Conservation (phyloP, 164 flowering plant species). For the Aristolochia fimbriata region DNA sequence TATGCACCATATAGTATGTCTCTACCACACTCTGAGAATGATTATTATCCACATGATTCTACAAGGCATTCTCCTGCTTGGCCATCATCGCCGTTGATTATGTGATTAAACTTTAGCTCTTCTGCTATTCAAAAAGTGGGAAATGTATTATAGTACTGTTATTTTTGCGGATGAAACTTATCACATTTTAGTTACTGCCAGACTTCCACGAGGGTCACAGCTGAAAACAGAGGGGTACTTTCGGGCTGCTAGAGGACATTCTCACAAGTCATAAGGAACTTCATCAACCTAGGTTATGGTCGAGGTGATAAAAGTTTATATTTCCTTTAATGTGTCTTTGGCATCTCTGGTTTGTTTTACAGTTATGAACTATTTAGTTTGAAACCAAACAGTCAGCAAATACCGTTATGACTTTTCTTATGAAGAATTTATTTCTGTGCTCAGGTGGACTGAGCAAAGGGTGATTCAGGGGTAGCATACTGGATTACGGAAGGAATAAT, state of each 20-base stretch:
- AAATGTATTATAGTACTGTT: too few relatives aligned
- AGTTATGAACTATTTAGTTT: too few relatives aligned
- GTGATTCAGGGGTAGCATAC: constrained; percentile 58
- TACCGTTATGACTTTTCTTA: background rate
- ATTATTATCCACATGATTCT: constrained; percentile 12
- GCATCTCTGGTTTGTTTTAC: too few relatives aligned
- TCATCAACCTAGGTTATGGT: constrained; percentile 16
- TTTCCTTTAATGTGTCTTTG: too few relatives aligned
- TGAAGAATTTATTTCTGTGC: background rate
- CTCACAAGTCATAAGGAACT: constrained; percentile 57
- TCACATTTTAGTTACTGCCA: constrained; percentile 11
- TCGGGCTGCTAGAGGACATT: constrained; percentile 61
- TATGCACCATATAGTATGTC: constrained; percentile 48
- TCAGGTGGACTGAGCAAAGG: constrained; percentile 62
- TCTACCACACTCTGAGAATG: constrained; percentile 56
- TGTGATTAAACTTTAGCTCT: background rate
- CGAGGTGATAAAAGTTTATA: constrained; percentile 15
- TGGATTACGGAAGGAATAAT: constrained; percentile 68
- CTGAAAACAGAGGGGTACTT: constrained; percentile 46
- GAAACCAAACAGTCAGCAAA: background rate
- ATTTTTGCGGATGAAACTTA: too few relatives aligned
- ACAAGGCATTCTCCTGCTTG: constrained; percentile 13
- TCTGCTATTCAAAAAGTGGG: background rate
- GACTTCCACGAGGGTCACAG: constrained; percentile 49
- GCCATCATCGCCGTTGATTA: background rate